A percentile compares a stretch with the other conserved stretches of the same genome.
phyloP scores from a whole-genome alignment of 352 stramenopile genomes.

The Pilasporangium apinafurcum region DNA sequence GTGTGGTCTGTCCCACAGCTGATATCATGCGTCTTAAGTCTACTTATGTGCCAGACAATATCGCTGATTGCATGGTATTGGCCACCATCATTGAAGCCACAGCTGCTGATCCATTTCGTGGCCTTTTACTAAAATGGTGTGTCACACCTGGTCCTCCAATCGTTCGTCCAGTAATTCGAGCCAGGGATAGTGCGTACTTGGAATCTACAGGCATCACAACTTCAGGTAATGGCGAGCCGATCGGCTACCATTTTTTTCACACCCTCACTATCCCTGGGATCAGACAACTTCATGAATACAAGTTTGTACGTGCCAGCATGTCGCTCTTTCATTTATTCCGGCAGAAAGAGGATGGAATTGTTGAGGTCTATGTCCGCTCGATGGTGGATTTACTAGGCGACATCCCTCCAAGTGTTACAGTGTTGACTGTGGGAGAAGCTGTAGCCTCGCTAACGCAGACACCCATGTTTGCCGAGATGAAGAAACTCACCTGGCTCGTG shows the following conservation, averaged over 20 bases:
- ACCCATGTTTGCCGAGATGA: slow-evolving; percentile 52
- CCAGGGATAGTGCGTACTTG: no score
- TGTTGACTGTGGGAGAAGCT: slow-evolving; percentile 19
- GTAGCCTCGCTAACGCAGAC: slow-evolving; percentile 27
- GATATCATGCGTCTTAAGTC: slow-evolving; percentile 48
- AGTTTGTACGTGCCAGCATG: slow-evolving; percentile 31
- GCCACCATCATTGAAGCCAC: slow-evolving; percentile 23
- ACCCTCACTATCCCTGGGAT: slow-evolving; percentile 50
- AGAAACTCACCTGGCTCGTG: slow-evolving; percentile 67
- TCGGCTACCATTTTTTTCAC: slow-evolving; percentile 22
- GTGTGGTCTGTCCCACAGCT: slow-evolving; percentile 28
- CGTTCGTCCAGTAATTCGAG: no score
- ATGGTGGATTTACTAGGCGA: slow-evolving; percentile 20
- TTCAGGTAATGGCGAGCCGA: slow-evolving; percentile 5
- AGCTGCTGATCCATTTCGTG: slow-evolving; percentile 22
- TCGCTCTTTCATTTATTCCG: slow-evolving; percentile 51
- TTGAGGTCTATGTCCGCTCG: slow-evolving; percentile 45
- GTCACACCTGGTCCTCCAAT: slow-evolving; percentile 31
- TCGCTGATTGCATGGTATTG: slow-evolving; percentile 38
- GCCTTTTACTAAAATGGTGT: slow-evolving; percentile 38
- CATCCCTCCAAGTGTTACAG: slow-evolving; percentile 26
- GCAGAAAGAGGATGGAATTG: slow-evolving; percentile 23
- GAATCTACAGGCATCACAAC: no score
- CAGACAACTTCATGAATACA: slow-evolving; percentile 34
- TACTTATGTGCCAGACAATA: slow-evolving; percentile 36